Evolutionary conservation across 2,329 filamentous ascomycete genomes (phyloP), one percentile per base, ranked within the genome.

Genomic region (Microcyclosporella mali): DNA sequence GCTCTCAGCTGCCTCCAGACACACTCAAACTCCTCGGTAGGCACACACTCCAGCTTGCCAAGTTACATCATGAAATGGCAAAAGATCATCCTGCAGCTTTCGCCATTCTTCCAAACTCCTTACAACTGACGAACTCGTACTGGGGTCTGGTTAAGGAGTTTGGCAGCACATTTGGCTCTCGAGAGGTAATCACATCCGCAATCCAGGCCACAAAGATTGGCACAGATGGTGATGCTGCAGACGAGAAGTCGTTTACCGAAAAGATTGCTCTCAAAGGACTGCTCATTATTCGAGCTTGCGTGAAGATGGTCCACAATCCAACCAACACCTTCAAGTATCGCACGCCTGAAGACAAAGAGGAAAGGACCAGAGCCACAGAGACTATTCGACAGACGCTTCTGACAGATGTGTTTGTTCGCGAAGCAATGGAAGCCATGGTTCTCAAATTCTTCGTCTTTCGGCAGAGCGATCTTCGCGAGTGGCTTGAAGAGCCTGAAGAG

Each of bases 401-500:
- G 33, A 85, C 82, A 3, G 74, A 85, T 28, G 77, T 84, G 1
- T 78, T 95, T 45, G 81, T 95, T 2, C 72, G 84, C 12, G 80
- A 89, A 51, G 83, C 94, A 53, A 87, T 92, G 61, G 87, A 92
- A 52, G 73, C 83, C 10, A 80, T 95, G 43, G 85, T 98, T 39
- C 88, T 85, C 1, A 82, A 84, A 56, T 87, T 95, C 53, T 92
- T 98, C 61, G 77, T 92, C 29, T 92, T 97, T 63, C 80, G 88
- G 27, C 78, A 84, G 46, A 80, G 81, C 39, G 92, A 98, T 64
- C 76, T 97, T 1, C 81, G 88, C 49, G 84, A 88, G 45, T 98
- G 92, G 92, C 84, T 94, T 37, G 84, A 94, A 59, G 88, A 95
- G 45, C 88, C 90, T 0, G 88, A 98, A 63, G 88, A 94, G 41